These are phyloP conservation scores for Pythium dissotocum DNA, from an alignment of 352 stramenopile species.

Conservation along the genomic window DNA sequence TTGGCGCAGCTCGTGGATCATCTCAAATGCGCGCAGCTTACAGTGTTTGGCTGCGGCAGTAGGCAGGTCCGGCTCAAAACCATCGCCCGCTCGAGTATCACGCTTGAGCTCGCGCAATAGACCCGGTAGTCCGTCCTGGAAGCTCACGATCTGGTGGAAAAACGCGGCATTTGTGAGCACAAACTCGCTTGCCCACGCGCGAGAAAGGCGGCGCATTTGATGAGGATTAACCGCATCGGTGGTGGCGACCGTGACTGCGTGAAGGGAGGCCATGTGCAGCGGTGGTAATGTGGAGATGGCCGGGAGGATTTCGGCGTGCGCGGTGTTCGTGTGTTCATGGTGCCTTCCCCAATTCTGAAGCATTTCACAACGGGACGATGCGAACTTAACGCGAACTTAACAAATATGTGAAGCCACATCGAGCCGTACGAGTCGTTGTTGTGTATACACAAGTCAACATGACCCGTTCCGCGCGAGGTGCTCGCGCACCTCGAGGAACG, in stretches of 20 bases:
- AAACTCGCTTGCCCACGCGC: not conserved
- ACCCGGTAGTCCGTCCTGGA: not conserved
- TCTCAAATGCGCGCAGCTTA: constrained; percentile 2
- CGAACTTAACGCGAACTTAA: not conserved
- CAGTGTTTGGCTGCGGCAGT: not conserved
- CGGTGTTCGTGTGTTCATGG: not conserved
- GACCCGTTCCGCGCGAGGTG: too few species aligned
- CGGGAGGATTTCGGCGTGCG: too few species aligned
- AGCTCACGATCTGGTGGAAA: constrained; percentile 1
- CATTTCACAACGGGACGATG: not conserved
- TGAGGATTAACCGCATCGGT: not conserved
- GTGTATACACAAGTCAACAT: too few species aligned
- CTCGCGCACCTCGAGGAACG: too few species aligned
- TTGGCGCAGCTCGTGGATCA: not conserved
- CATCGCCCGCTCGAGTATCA: not conserved
- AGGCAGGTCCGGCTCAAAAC: not conserved
- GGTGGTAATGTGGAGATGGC: not conserved
- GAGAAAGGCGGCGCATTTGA: not conserved
- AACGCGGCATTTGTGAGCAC: constrained; percentile 2
- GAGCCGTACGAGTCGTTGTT: too few species aligned
- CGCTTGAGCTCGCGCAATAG: constrained; percentile 3
- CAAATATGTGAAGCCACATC: too few species aligned
- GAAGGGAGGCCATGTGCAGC: too few species aligned
- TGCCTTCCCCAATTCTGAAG: not conserved
- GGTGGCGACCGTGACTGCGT: too few species aligned